Conservation (phyloP, 169 alveolate genomes). For the Amoebophrya sp. region DNA sequence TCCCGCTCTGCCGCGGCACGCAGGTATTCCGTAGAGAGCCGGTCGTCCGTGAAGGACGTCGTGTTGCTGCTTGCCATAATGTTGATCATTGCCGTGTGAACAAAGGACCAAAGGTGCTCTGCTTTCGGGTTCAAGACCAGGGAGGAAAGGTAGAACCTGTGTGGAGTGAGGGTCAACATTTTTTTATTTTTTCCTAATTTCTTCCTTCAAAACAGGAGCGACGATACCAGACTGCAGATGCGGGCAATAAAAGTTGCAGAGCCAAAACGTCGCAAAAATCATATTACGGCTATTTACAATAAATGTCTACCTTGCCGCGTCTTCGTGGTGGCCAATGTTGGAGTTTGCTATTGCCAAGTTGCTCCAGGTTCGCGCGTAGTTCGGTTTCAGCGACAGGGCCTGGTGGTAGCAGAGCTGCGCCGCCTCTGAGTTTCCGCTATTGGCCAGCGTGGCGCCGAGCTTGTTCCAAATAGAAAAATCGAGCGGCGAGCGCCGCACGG, state of each 20-base stretch:
- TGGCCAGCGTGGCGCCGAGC: constrained; percentile 77
- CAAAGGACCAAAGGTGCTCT: constrained; percentile 69
- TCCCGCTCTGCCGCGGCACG: not conserved
- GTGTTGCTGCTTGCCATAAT: not conserved
- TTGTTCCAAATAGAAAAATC: constrained; percentile 61
- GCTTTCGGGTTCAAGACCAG: constrained; percentile 68
- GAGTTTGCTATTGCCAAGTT: constrained; percentile 72
- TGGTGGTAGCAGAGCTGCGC: constrained; percentile 62
- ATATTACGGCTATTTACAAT: not conserved
- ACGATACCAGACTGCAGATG: not conserved
- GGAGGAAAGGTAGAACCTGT: constrained; percentile 65
- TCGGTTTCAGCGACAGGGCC: constrained; percentile 69
- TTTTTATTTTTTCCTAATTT: too few relatives aligned
- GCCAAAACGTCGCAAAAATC: not conserved
- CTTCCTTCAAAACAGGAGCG: constrained; percentile 50
- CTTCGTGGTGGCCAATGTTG: constrained; percentile 49
- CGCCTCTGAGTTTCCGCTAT: constrained; percentile 58
- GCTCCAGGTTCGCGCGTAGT: constrained; percentile 73
- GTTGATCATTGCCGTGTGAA: constrained; percentile 57
- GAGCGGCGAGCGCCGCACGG: constrained; percentile 33
- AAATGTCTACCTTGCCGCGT: not conserved
- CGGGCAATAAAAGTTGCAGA: not conserved
- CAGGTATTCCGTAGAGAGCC: not conserved
- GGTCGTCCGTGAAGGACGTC: not conserved
- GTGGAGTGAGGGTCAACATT: too few relatives aligned